Evolutionary conservation across 2,329 filamentous ascomycete genomes (phyloP).

Genomic region (Lasiodiplodia gonubiensis): DNA sequence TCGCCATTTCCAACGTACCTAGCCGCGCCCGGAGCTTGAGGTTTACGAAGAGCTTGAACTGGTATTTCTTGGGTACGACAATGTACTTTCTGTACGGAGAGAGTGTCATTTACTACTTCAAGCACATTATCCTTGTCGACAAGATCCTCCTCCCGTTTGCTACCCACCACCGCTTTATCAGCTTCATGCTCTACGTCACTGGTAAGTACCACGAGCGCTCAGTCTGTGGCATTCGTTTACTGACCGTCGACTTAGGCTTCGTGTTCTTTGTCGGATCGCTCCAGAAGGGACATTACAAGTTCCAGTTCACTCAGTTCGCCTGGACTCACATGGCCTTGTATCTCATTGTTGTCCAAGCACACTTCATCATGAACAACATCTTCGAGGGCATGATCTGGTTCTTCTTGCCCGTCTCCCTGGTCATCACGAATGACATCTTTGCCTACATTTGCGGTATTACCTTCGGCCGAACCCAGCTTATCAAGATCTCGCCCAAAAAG

Average conservation of each 20-base stretch:
- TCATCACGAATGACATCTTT: constrained; percentile 99
- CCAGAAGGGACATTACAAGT: constrained; percentile 94
- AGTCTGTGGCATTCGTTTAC: background rate
- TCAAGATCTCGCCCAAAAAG: constrained; percentile 98
- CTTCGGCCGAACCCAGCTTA: constrained; percentile 93
- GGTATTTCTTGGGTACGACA: constrained; percentile 98
- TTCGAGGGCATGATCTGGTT: constrained; percentile 99
- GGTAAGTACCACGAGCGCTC: constrained; percentile 61
- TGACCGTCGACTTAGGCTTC: constrained; percentile 67
- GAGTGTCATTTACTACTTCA: constrained; percentile 99
- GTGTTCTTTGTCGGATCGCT: constrained; percentile 97
- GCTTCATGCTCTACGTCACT: constrained; percentile 96
- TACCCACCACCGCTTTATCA: constrained; percentile 97
- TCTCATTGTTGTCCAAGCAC: constrained; percentile 95
- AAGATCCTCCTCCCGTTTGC: constrained; percentile 90
- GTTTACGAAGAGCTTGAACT: constrained; percentile 95
- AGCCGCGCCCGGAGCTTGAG: constrained; percentile 87
- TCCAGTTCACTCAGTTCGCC: constrained; percentile 98
- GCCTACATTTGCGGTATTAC: constrained; percentile 98
- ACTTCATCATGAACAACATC: constrained; percentile 99
- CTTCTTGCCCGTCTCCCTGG: constrained; percentile 90
- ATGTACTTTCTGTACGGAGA: constrained; percentile 99
- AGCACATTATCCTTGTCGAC: constrained; percentile 96
- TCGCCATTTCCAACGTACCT: constrained; percentile 94
- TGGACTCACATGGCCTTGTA: constrained; percentile 99